These are phyloP conservation scores for Cylindrotheca fusiformis DNA, from an alignment of 108 stramenopile genomes.

Conservation along the genomic window DNA sequence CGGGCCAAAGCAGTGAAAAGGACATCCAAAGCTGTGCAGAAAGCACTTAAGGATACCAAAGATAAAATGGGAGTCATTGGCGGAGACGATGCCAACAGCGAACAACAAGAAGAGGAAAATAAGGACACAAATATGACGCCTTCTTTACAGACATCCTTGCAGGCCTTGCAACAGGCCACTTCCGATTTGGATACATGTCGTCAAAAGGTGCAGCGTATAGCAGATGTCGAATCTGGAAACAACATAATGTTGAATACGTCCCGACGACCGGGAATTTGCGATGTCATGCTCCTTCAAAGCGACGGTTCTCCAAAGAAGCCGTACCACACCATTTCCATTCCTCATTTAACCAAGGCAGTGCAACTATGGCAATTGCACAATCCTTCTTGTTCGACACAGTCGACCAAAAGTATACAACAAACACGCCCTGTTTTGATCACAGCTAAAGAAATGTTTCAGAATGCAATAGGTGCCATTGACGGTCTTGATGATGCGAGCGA, in stretches of 20 bases:
- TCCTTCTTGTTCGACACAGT: neutral
- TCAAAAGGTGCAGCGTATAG: constrained; percentile 7
- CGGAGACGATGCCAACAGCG: neutral
- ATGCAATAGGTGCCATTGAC: constrained; percentile 4
- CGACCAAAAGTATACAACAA: neutral
- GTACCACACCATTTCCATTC: constrained; percentile 19
- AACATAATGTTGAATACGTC: constrained; percentile 5
- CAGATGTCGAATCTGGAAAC: neutral
- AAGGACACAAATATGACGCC: neutral
- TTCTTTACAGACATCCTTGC: neutral
- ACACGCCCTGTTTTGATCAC: neutral
- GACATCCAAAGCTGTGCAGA: neutral
- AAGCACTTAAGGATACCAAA: neutral
- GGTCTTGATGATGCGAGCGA: constrained; percentile 2
- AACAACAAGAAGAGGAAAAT: neutral
- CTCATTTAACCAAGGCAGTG: constrained; percentile 18
- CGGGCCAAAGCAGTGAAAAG: neutral
- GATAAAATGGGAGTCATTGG: neutral
- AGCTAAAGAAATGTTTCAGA: neutral
- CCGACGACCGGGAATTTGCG: constrained; percentile 14
- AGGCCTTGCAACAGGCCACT: constrained; percentile 17
- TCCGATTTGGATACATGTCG: constrained; percentile 4
- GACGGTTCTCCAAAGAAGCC: constrained; percentile 16
- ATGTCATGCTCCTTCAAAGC: constrained; percentile 12
- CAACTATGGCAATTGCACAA: constrained; percentile 4